Evolutionary conservation across 1,139 yeast species (phyloP).

Genomic region (Blastobotrys persicus): DNA sequence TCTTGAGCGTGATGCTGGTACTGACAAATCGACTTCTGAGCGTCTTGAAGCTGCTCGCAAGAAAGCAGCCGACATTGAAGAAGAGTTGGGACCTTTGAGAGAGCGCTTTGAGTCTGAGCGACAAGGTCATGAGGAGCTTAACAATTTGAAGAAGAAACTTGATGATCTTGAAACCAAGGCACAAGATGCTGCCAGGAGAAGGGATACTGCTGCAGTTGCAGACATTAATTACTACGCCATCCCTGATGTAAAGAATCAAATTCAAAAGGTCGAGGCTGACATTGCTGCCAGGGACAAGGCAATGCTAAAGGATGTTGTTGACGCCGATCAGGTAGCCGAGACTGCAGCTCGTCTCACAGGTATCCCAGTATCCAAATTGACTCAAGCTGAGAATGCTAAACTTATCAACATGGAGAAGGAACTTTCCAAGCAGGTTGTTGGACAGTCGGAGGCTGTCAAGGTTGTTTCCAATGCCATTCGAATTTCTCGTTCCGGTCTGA

Average conservation of each 20-base stretch:
- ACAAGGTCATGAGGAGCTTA: constrained; percentile 86
- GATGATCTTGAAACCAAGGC: constrained; percentile 94
- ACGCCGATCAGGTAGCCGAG: constrained; percentile 90
- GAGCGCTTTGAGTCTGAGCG: constrained; percentile 86
- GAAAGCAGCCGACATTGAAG: constrained; percentile 80
- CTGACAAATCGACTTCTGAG: constrained; percentile 84
- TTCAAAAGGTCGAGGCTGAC: constrained; percentile 70
- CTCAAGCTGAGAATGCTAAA: constrained; percentile 92
- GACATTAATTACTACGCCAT: constrained; percentile 94
- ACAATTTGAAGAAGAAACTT: constrained; percentile 80
- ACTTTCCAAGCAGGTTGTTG: constrained; percentile 80
- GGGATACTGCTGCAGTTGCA: constrained; percentile 92
- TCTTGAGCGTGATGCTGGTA: constrained; percentile 89
- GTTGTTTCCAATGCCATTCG: constrained; percentile 95
- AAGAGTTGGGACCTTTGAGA: constrained; percentile 78
- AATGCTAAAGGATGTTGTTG: constrained; percentile 84
- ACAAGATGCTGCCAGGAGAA: constrained; percentile 93
- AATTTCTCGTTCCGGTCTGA: constrained; percentile 89
- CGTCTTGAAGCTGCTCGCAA: constrained; percentile 75
- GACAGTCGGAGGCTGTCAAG: constrained; percentile 93
- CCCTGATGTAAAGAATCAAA: constrained; percentile 81
- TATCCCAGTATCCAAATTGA: constrained; percentile 94
- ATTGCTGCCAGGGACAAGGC: constrained; percentile 66
- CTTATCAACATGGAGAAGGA: constrained; percentile 92
- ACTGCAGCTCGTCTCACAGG: constrained; percentile 97